A percentile compares a stretch with the other conserved stretches of the same genome.
These are phyloP conservation scores for Chlamydomonas reinhardtii DNA, from an alignment of 163 green algal species.

Conservation along the genomic window DNA sequence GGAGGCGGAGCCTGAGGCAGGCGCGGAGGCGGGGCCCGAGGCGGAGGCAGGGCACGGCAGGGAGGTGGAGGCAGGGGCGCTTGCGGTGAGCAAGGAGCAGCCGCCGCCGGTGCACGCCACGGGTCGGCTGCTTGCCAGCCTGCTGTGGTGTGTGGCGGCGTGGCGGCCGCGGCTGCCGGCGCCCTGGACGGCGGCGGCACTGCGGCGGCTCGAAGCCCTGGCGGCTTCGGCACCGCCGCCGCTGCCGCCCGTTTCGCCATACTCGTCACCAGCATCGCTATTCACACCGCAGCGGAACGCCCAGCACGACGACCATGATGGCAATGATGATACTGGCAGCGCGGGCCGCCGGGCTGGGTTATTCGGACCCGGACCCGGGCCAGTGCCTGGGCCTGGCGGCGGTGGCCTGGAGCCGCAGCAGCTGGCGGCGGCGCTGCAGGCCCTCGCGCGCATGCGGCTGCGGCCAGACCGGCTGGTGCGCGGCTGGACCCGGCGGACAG, in stretches of 20 bases:
- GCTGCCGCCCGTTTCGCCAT: too few relatives aligned
- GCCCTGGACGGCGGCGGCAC: neutral
- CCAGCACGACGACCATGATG: too few relatives aligned
- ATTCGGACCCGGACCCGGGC: too few relatives aligned
- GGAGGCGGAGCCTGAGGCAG: conserved; percentile 19
- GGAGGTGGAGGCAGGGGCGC: neutral
- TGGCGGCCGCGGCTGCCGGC: conserved; percentile 9
- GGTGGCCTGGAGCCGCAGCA: neutral
- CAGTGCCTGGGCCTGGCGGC: too few relatives aligned
- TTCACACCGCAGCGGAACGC: too few relatives aligned
- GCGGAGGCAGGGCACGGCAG: neutral
- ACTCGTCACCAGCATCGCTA: too few relatives aligned
- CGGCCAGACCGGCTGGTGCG: neutral
- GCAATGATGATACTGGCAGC: too few relatives aligned
- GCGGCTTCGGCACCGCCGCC: neutral
- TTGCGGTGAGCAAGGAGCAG: neutral
- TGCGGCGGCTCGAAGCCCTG: conserved; percentile 15
- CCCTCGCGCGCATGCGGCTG: conserved; percentile 35
- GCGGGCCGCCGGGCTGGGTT: too few relatives aligned
- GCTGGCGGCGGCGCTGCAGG: conserved; percentile 29
- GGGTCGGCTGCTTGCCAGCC: neutral
- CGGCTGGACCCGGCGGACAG: conserved; percentile 1
- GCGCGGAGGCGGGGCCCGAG: neutral
- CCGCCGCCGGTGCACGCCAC: neutral
- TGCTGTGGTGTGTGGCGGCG: conserved; percentile 23